Base-by-base conservation (phyloP, 2,329 filamentous ascomycete genomes). In the Tolypocladium endophyticum region DNA sequence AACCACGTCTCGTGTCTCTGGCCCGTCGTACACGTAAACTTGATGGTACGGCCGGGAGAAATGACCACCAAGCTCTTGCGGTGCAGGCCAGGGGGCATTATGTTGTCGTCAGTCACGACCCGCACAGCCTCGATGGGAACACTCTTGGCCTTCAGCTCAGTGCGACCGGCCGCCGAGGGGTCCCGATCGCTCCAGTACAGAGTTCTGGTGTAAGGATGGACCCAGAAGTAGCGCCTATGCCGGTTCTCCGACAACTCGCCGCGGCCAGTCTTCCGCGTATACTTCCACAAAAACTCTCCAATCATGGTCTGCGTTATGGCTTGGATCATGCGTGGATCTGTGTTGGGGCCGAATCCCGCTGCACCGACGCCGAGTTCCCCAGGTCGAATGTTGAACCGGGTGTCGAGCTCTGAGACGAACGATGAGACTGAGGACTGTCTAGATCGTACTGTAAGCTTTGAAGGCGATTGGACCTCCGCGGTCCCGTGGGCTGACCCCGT, bases 251-350 rank as follows among this genome's bases (percentile, higher is more conserved):
- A 97, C 75, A 96, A 86, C 63, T 92, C 89, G 59, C 87, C 89
- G 30, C 93, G 87, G n/a, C 92, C 92, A 61, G 92, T 82, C 77
- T 94, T 96, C 68, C 94, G 88, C 0, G 94, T 99, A 75, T 99
- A 99, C 73, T 99, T 99, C 94, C 94, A 99, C 47, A 99, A 80
- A 73, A 93, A 97, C 73, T 99, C 94, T 59, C 94, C 94, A 70
- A 99, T 97, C 94, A 99, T 99, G 23, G 94, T 97, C 74, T 99
- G 93, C 2, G 94, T 99, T 65, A 99, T 97, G 56, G 94, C 94
- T 76, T 97, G 92, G 66, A 99, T 97, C 92, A 99, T 97, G 67
- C 93, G 89, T 63, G 93, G 93, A 75, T 99, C 94, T 6, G 92
- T 96, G 63, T 84, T 83, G 25, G 86, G 79, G 12, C 85, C 84